A percentile compares a stretch with the other conserved stretches of the same genome.
These are phyloP conservation scores for Moricandia moricandioides DNA, from an alignment of 345 rosid species.

Conservation along the genomic window DNA sequence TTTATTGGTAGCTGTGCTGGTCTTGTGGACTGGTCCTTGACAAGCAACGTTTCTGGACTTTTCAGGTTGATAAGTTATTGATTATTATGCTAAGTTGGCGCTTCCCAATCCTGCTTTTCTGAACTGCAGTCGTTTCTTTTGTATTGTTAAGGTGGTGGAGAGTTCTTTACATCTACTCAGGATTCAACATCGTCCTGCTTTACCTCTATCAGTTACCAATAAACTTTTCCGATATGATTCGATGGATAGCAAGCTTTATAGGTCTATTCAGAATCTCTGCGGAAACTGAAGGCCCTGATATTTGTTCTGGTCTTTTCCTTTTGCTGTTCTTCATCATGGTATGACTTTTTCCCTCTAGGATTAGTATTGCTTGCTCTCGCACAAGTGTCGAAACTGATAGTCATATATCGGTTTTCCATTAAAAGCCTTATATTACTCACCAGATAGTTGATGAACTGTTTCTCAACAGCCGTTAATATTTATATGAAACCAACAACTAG, in stretches of 20 bases:
- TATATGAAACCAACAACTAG: slow-evolving; percentile 18
- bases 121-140: slow-evolving; percentile 16
- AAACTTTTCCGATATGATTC: slow-evolving; percentile 52
- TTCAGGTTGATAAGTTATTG: slow-evolving; percentile 59
- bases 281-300: slow-evolving; percentile 67
- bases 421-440: not conserved
- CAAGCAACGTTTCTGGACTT: slow-evolving; percentile 95
- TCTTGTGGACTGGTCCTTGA: slow-evolving; percentile 96
- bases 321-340: slow-evolving; percentile 82
- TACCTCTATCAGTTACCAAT: slow-evolving; percentile 83
- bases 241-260: slow-evolving; percentile 70
- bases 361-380: slow-evolving; percentile 15
- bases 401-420: not conserved
- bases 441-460: not conserved
- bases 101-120: slow-evolving; percentile 24
- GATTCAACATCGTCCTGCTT: slow-evolving; percentile 76
- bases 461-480: slow-evolving; percentile 11
- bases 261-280: slow-evolving; percentile 78
- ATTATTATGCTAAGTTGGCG: slow-evolving; percentile 7
- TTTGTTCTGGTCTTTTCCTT: slow-evolving; percentile 77
- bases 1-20: slow-evolving; percentile 94
- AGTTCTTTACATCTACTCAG: slow-evolving; percentile 86
- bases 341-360: slow-evolving; percentile 30
- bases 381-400: slow-evolving; percentile 11
- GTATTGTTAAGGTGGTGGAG: slow-evolving; percentile 91